Evolutionary conservation across 805 yeast species (phyloP).

Genomic region (Isabelozyma heimii): DNA sequence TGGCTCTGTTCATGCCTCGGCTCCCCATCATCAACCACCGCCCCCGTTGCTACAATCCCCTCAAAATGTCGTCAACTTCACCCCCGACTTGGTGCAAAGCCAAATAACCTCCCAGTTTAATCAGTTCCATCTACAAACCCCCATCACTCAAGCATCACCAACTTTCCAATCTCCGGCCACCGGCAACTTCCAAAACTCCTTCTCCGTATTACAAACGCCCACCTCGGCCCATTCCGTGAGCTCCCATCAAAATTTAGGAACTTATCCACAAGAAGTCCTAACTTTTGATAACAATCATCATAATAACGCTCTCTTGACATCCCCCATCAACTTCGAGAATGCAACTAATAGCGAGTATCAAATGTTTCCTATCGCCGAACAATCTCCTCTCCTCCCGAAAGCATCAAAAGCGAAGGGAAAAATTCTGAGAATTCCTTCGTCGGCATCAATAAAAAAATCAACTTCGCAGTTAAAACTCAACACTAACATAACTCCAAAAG

Average conservation of each 20-base stretch:
- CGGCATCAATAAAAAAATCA: not conserved
- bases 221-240: not conserved
- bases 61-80: not conserved
- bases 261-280: not conserved
- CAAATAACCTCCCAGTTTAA: slow-evolving; percentile 4
- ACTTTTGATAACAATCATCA: not conserved
- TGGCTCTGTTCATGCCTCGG: not conserved
- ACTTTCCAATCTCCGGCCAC: slow-evolving; percentile 1
- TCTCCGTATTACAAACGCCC: not conserved
- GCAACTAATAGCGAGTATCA: not conserved
- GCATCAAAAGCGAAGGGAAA: not conserved
- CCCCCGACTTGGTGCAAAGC: not conserved
- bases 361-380: not conserved
- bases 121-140: slow-evolving; percentile 6
- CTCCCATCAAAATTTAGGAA: not conserved
- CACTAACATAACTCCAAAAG: not conserved
- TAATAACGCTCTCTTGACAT: not conserved
- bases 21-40: not conserved
- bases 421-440: not conserved
- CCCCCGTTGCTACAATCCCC: not conserved
- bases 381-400: not conserved
- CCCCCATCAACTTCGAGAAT: not conserved
- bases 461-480: not conserved
- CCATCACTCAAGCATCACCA: slow-evolving; percentile 1
- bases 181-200: not conserved